Conservation (phyloP, 345 rosid genomes). For the Cochlearia excelsa region DNA sequence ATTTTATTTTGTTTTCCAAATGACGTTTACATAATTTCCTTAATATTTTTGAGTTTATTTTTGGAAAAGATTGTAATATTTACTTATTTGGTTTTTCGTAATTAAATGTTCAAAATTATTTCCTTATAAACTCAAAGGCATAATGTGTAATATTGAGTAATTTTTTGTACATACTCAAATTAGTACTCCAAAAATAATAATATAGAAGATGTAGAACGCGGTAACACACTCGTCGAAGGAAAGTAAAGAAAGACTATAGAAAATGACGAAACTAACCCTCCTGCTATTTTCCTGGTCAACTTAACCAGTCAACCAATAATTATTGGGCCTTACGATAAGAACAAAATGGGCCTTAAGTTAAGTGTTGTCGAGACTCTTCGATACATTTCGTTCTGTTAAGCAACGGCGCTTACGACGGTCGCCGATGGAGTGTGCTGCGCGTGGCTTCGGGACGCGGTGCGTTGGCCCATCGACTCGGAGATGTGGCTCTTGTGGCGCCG, state of each 20-base stretch:
- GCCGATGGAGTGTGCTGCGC: conserved; percentile 78
- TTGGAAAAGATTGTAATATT: no score
- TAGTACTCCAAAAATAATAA: no score
- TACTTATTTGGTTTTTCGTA: no score
- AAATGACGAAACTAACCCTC: conserved; percentile 3
- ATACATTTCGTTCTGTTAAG: not conserved
- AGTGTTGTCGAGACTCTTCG: not conserved
- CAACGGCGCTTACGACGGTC: conserved; percentile 2
- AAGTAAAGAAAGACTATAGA: not conserved
- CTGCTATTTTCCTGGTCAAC: not conserved
- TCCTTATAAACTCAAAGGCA: no score
- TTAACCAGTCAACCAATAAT: not conserved
- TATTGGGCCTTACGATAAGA: conserved; percentile 4
- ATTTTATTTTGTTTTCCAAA: no score
- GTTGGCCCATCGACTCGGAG: conserved; percentile 58
- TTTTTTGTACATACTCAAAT: no score
- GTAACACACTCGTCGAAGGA: conserved; percentile 27
- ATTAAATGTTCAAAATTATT: no score
- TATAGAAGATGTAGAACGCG: conserved; percentile 29
- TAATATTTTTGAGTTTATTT: no score
- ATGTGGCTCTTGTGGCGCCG: conserved; percentile 75
- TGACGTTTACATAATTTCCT: no score
- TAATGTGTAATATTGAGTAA: no score
- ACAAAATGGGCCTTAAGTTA: conserved; percentile 14
- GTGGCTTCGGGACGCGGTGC: conserved; percentile 62